Conservation (phyloP, 768 basidiomycete genomes). For the Boletus rubropictus region DNA sequence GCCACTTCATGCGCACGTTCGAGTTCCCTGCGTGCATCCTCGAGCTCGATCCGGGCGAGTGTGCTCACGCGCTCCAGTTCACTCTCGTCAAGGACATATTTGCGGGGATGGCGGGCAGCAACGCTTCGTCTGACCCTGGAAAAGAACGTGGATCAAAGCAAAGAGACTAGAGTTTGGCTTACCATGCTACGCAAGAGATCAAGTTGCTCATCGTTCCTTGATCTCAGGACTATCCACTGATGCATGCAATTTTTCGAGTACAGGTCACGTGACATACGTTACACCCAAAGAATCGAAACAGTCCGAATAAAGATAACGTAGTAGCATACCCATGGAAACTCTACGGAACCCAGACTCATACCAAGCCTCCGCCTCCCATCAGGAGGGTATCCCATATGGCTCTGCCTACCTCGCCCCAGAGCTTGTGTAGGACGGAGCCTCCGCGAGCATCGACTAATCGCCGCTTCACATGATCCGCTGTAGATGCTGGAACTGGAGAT, state of each 20-base stretch:
- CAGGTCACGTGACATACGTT: constrained; percentile 14
- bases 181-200: constrained; percentile 68
- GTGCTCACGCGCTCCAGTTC: constrained; percentile 88
- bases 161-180: not conserved
- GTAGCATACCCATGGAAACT: not conserved
- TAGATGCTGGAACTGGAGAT: constrained; percentile 24
- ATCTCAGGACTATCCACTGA: not conserved
- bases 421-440: constrained; percentile 33
- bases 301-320: constrained; percentile 19
- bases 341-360: constrained; percentile 30
- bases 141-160: not conserved
- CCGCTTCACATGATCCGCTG: constrained; percentile 54
- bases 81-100: constrained; percentile 85
- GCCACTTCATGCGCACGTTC: constrained; percentile 76
- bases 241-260: constrained; percentile 4
- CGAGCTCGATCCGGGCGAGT: constrained; percentile 80
- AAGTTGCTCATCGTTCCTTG: constrained; percentile 55
- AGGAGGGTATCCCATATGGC: constrained; percentile 60
- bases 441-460: constrained; percentile 42
- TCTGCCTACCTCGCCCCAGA: constrained; percentile 48
- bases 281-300: not conserved
- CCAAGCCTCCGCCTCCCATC: constrained; percentile 75
- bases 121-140: constrained; percentile 75
- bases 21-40: constrained; percentile 83
- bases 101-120: constrained; percentile 66